Base-by-base conservation (phyloP, 2,329 filamentous ascomycete species). In the Periconia sp. region DNA sequence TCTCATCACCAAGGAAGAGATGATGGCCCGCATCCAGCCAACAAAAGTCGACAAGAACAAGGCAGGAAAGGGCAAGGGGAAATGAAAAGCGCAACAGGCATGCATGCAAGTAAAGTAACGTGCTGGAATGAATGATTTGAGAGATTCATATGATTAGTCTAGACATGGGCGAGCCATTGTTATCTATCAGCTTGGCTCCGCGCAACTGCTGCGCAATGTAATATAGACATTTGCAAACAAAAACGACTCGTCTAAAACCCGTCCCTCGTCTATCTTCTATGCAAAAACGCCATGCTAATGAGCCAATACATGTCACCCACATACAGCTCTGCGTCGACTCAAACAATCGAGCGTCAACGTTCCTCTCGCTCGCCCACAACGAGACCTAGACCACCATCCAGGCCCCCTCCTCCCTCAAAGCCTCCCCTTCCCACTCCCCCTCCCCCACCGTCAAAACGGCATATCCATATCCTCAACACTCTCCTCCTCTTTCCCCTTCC, bases 1-100 rank as follows among this genome's bases (percentile, higher is more conserved):
- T 75, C 82, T 99, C 68, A 99, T 99, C 70, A 99, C 95, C 51
- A 97, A 97, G 82, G 94, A 99, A 78, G 94, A 99, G 82, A 99
- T 99, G 94, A 99, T 99, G 94, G 94, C 94, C 41, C 85, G 92
- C 55, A 97, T 99, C 68, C 88, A 94, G 75, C 91, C 91, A 6
- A 81, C 65, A 27, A 77, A 74, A 60, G 68, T 71, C n/a, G 74
- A 76, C 52, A 76, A 76, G 66, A 67, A 63, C 51, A 75, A 71
- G 69, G 63, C 61, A 1, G 47, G 37, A 30, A 76, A 76, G 60
- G 72, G 65, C 27, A 71, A 75, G 56, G 66, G 62, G 47, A 69
- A 68, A 62, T 66, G 50, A 61, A 48, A 37, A 14, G 33, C 10
- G 11, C 20, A 44, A n/a, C 31, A 27, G 20, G 45, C 23, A 27